phyloP scores from a whole-genome alignment of 1,284 basidiomycete species.

The Tilletiaria anomala region DNA sequence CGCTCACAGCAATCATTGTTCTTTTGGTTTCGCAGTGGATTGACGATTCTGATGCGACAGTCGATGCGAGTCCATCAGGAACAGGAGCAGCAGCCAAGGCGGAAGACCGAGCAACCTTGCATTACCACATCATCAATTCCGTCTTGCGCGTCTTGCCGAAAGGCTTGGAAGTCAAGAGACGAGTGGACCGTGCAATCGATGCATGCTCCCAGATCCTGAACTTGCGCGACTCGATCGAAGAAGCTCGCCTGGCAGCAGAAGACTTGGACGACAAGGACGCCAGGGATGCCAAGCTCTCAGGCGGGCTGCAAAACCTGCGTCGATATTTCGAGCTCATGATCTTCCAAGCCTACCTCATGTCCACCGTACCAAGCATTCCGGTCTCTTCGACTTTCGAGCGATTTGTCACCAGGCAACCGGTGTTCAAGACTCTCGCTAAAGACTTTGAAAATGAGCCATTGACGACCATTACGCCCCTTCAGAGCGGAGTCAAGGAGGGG shows the following conservation, averaged over 20 bases:
- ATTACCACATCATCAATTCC: slow-evolving; percentile 54
- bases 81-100: not conserved
- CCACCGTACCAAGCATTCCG: slow-evolving; percentile 50
- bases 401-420: slow-evolving; percentile 43
- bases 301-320: slow-evolving; percentile 21
- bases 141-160: slow-evolving; percentile 80
- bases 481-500: slow-evolving; percentile 48
- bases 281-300: slow-evolving; percentile 49
- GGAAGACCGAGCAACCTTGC: slow-evolving; percentile 7
- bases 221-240: slow-evolving; percentile 73
- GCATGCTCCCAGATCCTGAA: slow-evolving; percentile 72
- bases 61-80: not conserved
- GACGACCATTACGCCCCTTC: slow-evolving; percentile 69
- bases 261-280: slow-evolving; percentile 57
- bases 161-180: slow-evolving; percentile 68
- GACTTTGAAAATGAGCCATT: slow-evolving; percentile 69
- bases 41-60: slow-evolving; percentile 32
- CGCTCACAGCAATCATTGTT: slow-evolving; percentile 72
- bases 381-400: slow-evolving; percentile 20
- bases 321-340: slow-evolving; percentile 76
- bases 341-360: slow-evolving; percentile 85
- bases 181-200: slow-evolving; percentile 83
- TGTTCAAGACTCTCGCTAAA: slow-evolving; percentile 88
- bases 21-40: slow-evolving; percentile 79
- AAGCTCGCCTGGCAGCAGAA: slow-evolving; percentile 57